Base-by-base conservation (phyloP, 2,329 filamentous ascomycete genomes). In the Hypoxylon sp. region DNA sequence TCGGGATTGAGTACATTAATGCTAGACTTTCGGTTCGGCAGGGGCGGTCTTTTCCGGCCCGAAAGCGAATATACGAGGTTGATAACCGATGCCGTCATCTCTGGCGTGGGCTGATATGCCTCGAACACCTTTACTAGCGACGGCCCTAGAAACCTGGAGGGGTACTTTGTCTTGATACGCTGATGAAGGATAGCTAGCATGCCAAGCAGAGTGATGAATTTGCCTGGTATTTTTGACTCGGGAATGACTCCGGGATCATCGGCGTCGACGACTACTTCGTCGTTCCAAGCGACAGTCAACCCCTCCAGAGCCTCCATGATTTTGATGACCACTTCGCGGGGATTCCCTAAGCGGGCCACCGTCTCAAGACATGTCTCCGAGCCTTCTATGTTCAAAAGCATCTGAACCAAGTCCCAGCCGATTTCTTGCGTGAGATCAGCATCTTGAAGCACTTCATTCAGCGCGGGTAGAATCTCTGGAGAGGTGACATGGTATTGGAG, bases 381-480 rank as follows among this genome's bases (percentile, higher is more conserved):
- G 11, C 85, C 88, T 1, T 91, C 84, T 4, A 93, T 80, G 34
- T 87, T 84, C 23, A 94, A 83, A 3, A 96, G 85, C 74, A 93
- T 87, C 74, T 91, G 90, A 21, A 96, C 90, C 54, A 95, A 81
- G 76, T 96, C 92, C 92, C 92, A 96, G 52, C 92, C 92, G 72
- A 95, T 94, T 61, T 93, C 90, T 65, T 86, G 87, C 2, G 91
- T 92, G 61, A 94, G 81, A 62, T 86, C 83, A 8, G 84, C 82
- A 82, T 92, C 88, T 76, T 91, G 87, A 16, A 93, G 82, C 34
- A 92, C 87, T 21, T 90, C 84, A 71, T 93, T 86, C 47, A 95
- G 83, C 2, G 86, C 81, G 1, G 91, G 89, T 45, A 95, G 81
- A 65, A 90, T 84, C 63, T 90, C 88, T 16, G 87, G 84, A 4